These are phyloP conservation scores for Parastagonospora avenae DNA, from an alignment of 2,329 filamentous ascomycete genomes.

Conservation along the genomic window DNA sequence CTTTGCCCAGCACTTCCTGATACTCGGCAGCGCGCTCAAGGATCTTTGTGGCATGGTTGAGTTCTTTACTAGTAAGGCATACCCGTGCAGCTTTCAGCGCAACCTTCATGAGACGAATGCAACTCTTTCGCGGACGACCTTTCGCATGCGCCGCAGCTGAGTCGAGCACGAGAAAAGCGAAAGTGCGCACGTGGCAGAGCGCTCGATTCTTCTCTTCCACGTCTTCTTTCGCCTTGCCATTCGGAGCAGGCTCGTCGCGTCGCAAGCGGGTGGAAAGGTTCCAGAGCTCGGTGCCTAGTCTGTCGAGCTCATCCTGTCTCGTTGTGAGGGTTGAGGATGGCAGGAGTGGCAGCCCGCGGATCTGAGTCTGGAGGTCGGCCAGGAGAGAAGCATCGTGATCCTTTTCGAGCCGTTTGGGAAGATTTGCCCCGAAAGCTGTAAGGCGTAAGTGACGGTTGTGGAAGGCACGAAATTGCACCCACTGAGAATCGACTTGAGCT, in stretches of 20 bases:
- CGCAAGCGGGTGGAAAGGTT: conserved; percentile 65
- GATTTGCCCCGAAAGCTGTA: conserved; percentile 40
- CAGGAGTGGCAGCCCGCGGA: conserved; percentile 47
- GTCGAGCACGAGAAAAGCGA: conserved; percentile 73
- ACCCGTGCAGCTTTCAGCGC: conserved; percentile 68
- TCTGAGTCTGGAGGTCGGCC: conserved; percentile 47
- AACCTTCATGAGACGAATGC: conserved; percentile 66
- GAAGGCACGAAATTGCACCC: conserved; percentile 6
- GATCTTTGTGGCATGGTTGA: conserved; percentile 63
- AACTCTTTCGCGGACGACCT: conserved; percentile 29
- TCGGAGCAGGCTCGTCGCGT: conserved; percentile 18
- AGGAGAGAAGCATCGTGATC: conserved; percentile 25
- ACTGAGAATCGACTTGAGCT: conserved; percentile 40
- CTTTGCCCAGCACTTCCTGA: conserved; percentile 31
- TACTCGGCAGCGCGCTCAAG: conserved; percentile 69
- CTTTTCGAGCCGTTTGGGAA: conserved; percentile 29
- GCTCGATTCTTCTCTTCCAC: conserved; percentile 18
- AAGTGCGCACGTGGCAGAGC: conserved; percentile 51
- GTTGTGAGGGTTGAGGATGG: conserved; percentile 30
- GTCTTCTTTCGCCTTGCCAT: conserved; percentile 42
- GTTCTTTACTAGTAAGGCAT: conserved; percentile 65
- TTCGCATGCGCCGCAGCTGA: conserved; percentile 34
- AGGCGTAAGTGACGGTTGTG: conserved; percentile 9
- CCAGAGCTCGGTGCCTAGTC: conserved; percentile 65
- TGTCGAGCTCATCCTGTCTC: conserved; percentile 59